phyloP scores from a whole-genome alignment of 176 grass and related monocot species.

The Poa pratensis region DNA sequence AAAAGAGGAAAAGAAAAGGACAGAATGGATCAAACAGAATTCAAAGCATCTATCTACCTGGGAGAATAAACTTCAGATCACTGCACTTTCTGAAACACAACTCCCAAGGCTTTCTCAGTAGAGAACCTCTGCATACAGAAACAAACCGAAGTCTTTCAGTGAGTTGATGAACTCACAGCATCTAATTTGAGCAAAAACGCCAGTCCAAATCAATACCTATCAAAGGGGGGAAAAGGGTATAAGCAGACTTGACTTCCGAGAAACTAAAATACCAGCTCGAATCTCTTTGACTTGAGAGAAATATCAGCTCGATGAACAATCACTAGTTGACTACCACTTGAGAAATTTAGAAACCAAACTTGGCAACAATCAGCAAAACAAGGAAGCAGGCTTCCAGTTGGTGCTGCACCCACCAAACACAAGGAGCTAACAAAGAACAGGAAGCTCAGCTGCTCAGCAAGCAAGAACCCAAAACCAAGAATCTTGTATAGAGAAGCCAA shows the following conservation, averaged over 20 bases:
- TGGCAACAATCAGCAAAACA: constrained; percentile 11
- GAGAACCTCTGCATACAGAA: constrained; percentile 45
- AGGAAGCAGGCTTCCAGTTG: constrained; percentile 35
- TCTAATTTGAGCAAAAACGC: constrained; percentile 39
- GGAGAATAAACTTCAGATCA: constrained; percentile 34
- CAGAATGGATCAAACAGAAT: constrained; percentile 20
- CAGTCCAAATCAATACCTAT: constrained; percentile 41
- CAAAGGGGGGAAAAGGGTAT: constrained; percentile 3
- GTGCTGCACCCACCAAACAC: constrained; percentile 45
- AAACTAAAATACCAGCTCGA: constrained; percentile 27
- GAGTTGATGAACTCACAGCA: constrained; percentile 30
- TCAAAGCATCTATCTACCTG: constrained; percentile 45
- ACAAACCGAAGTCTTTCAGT: constrained; percentile 31
- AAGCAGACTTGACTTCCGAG: background rate
- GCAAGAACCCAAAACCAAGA: constrained; percentile 28
- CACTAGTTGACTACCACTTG: constrained; percentile 20
- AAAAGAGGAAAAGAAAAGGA: background rate
- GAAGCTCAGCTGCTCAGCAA: constrained; percentile 49
- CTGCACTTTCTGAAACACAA: constrained; percentile 21
- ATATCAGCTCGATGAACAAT: constrained; percentile 22
- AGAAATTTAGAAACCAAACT: constrained; percentile 32
- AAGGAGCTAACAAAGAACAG: constrained; percentile 37
- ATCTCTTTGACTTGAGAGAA: constrained; percentile 33
- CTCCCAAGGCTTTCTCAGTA: constrained; percentile 12
- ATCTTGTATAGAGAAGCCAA: constrained; percentile 8